phyloP scores from a whole-genome alignment of 2,329 filamentous ascomycete species.

The Colletotrichum abscissum region DNA sequence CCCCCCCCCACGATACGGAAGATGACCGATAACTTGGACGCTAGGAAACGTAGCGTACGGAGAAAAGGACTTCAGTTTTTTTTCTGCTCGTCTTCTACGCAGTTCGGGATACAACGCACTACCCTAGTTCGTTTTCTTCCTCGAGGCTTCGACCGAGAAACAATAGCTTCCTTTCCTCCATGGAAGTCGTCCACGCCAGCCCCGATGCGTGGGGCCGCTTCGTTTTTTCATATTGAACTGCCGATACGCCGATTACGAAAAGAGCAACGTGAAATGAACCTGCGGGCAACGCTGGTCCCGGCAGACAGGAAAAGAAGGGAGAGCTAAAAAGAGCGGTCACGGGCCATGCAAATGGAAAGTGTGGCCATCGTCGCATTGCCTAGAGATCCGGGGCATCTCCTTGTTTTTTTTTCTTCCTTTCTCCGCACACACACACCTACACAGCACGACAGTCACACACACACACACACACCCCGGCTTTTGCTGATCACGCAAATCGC shows the following conservation, averaged over 20 bases:
- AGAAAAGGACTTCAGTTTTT: too few species aligned
- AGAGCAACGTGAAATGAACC: neutral
- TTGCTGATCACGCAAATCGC: slow-evolving; percentile 17
- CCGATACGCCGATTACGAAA: neutral
- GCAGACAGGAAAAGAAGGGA: neutral
- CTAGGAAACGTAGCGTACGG: neutral
- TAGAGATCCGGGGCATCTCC: slow-evolving; percentile 4
- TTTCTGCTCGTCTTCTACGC: too few species aligned
- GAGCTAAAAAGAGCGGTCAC: neutral
- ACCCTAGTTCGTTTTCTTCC: neutral
- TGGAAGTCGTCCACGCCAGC: neutral
- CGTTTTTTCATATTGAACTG: slow-evolving; percentile 1
- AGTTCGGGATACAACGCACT: too few species aligned
- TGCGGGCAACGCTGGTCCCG: slow-evolving; percentile 25
- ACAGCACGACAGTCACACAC: too few species aligned
- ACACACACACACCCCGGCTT: neutral
- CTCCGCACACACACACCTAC: too few species aligned
- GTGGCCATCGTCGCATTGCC: slow-evolving; percentile 6
- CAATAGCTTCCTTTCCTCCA: neutral
- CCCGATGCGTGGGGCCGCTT: neutral
- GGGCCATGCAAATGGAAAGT: slow-evolving; percentile 4
- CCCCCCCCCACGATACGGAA: neutral
- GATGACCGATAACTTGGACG: neutral
- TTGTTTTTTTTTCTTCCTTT: neutral
- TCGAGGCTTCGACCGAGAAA: neutral